Conservation (phyloP, 805 yeast species). For the Saccharomycopsis sp. region DNA sequence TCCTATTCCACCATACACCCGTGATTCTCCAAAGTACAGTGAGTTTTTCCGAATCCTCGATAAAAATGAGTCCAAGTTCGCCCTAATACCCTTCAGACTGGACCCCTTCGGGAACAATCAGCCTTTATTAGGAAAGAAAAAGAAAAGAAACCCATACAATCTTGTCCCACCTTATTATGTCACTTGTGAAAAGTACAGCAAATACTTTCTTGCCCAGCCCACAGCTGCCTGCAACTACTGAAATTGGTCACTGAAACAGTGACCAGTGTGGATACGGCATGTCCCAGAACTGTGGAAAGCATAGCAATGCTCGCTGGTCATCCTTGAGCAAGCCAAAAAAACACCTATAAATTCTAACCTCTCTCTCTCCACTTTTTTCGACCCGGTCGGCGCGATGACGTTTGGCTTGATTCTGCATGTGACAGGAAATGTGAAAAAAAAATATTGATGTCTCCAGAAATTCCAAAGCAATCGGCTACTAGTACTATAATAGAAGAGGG, state of each 20-base stretch:
- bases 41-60: constrained; percentile 43
- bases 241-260: background rate
- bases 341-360: background rate
- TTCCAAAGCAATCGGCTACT: background rate
- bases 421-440: background rate
- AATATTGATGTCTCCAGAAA: background rate
- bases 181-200: constrained; percentile 10
- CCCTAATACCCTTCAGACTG: constrained; percentile 42
- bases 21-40: constrained; percentile 23
- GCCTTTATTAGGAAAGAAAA: constrained; percentile 42
- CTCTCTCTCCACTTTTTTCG: background rate
- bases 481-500: background rate
- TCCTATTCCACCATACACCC: constrained; percentile 41
- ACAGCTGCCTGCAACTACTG: background rate
- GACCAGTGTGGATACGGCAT: background rate
- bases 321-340: too few relatives aligned
- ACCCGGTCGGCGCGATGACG: background rate
- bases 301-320: too few relatives aligned
- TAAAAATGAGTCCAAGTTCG: constrained; percentile 44
- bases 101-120: constrained; percentile 55
- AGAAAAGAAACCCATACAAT: constrained; percentile 50
- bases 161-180: constrained; percentile 34
- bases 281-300: too few relatives aligned
- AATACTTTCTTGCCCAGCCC: background rate
- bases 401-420: background rate